Base-by-base conservation (phyloP, 2,329 filamentous ascomycete species). In the Cryphonectria parasitica region DNA sequence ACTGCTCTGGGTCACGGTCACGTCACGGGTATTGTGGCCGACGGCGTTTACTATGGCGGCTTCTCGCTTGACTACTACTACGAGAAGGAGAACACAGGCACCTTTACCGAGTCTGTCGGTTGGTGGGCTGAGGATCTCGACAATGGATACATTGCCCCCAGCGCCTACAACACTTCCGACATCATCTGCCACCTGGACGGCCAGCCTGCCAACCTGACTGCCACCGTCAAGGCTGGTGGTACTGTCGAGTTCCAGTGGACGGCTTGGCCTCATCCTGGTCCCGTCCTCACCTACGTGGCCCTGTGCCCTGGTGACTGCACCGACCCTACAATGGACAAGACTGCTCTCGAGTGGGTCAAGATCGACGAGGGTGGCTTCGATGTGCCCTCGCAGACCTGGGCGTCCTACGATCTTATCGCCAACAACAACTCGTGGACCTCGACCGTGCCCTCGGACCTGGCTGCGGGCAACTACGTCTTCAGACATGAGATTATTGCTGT, bases 401-500 rank as follows among this genome's bases (percentile, higher is more conserved):
- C 77, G 19, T 76, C 79, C 49, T 77, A 77, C 70, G 76, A 84
- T 22, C 78, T 87, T 71, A 83, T 85, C 76, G 76, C 79, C 73
- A 80, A 83, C 76, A 84, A 84, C 79, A 84, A 83, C 78, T 82
- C 78, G 68, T 85, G 83, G 81, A 82, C 80, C 54, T 76, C 78
- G 70, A 79, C 75, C n/a, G 78, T 82, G 60, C 80, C 80, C 34
- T 72, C 66, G 34, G 76, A 77, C 28, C 75, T 82, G 67, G 78
- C 77, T 43, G 72, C 80, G 6, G 80, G 80, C 36, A 77, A 80
- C 74, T 86, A 86, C 75, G 82, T 86, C 49, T 75, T 86, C 66
- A 80, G 84, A 15, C 83, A 85, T 75, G 84, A 86, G 76, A 83
- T 85, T 69, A 81, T 86, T 71, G 84, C 84, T 5, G 78, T 86